Percentiles rank a stretch among this genome's conserved stretches.
Evolutionary conservation across 106 monocot genomes (phyloP).

Genomic region (Amphibolis antarctica): DNA sequence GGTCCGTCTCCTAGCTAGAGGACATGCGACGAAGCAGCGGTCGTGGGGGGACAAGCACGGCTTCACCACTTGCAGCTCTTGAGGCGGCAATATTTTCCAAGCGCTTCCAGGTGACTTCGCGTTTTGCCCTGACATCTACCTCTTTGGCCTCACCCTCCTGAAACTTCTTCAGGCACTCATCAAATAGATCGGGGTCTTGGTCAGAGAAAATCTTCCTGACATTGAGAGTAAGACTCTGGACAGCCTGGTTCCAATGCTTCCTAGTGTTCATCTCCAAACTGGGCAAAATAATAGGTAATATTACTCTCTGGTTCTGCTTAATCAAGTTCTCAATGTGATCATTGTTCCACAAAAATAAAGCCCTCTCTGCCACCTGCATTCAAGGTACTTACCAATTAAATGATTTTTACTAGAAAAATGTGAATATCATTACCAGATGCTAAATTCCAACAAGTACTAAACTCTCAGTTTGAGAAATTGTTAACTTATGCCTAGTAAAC

Average conservation of each 20-base stretch:
- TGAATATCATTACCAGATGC: too few species aligned
- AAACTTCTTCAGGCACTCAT: slow-evolving; percentile 36
- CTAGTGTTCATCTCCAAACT: slow-evolving; percentile 38
- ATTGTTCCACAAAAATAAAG: slow-evolving; percentile 56
- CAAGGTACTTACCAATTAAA: background rate
- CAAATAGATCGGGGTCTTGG: slow-evolving; percentile 30
- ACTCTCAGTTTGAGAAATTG: too few species aligned
- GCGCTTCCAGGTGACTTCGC: slow-evolving; percentile 38
- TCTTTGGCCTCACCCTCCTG: slow-evolving; percentile 31
- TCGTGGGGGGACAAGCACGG: too few species aligned
- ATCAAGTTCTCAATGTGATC: slow-evolving; percentile 47
- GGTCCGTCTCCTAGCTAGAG: too few species aligned
- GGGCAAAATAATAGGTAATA: slow-evolving; percentile 45
- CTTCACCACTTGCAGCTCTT: too few species aligned
- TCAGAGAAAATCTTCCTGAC: slow-evolving; percentile 46
- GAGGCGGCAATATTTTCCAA: slow-evolving; percentile 39
- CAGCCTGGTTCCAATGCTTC: slow-evolving; percentile 56
- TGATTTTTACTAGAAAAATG: too few species aligned
- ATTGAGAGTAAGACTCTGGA: slow-evolving; percentile 43
- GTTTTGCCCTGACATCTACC: slow-evolving; percentile 15
- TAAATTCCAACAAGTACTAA: too few species aligned
- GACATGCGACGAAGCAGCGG: too few species aligned
- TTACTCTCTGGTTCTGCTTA: slow-evolving; percentile 40
- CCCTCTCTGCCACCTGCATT: slow-evolving; percentile 50
- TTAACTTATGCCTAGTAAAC: too few species aligned